Evolutionary conservation across 2,329 filamentous ascomycete species (phyloP), one percentile per base, ranked within the genome.

Genomic region (Aspergillus awamori): DNA sequence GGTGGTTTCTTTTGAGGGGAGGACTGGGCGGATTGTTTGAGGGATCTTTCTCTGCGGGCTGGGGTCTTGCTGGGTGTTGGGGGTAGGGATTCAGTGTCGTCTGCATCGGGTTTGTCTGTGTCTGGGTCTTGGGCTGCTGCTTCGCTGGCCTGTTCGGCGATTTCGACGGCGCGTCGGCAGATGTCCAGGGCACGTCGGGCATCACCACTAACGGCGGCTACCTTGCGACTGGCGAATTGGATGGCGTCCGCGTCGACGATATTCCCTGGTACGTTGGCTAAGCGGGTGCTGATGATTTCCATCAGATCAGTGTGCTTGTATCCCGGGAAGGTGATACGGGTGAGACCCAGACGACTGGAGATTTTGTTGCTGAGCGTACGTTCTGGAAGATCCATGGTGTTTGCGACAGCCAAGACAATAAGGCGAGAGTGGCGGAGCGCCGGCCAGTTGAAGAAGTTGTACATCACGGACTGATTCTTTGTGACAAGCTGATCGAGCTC

Each of bases 361-460:
- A 99, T 99, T 77, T 99, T 99, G 81, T 99, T 99, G 78, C 92
- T 97, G 39, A 99, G 83, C 0, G 95, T 99, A 73, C 95, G 85
- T 77, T 99, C 95, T 0, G 95, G 95, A 60, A 99, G 80, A 79
- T 99, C 95, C 95, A 99, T 99, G 24, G 95, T 99, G 77, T 99
- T 99, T 56, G 95, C 96, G 17, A 99, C 95, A 10, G 96, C 96
- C 6, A 99, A 86, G 6, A 99, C 96, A 75, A 99, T 97, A 48
- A 99, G 83, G 53, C 93, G 87, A 57, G 92, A 97, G 77, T 99
- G 93, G 53, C 91, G 87, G 57, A 98, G 82, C 10, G 92, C 91
- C 4, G 95, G 95, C 95, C 95, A 99, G 73, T 99, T 99, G 85
- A 99, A 99, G 77, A 99, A 99, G 77, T 99, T 99, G 81, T 99